Conservation (phyloP, 257 asterid genomes). For the Solanum phureja region DNA sequence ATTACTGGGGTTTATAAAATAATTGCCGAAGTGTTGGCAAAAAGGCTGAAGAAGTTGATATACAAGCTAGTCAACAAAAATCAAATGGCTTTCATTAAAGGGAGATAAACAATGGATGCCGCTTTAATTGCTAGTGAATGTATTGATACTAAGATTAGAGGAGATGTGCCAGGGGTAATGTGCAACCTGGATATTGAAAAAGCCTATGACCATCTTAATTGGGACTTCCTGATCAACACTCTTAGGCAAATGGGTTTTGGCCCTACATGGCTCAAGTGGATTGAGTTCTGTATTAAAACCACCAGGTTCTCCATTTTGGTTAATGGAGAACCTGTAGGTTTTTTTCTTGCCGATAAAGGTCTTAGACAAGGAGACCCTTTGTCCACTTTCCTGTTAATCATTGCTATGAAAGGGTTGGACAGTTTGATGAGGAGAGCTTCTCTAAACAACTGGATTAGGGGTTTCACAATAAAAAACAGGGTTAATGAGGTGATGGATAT, state of each 20-base stretch:
- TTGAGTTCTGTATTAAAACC: too few relatives aligned
- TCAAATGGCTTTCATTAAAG: too few relatives aligned
- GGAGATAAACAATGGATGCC: too few relatives aligned
- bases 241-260: too few relatives aligned
- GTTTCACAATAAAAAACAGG: not conserved
- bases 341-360: not conserved
- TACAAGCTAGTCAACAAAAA: too few relatives aligned
- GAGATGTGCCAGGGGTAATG: not conserved
- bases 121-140: not conserved
- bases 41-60: too few relatives aligned
- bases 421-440: not conserved
- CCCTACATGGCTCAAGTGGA: too few relatives aligned
- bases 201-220: not conserved
- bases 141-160: not conserved
- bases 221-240: too few relatives aligned
- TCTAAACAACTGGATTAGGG: not conserved
- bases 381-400: not conserved
- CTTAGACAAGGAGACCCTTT: not conserved
- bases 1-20: not conserved
- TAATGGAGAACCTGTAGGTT: too few relatives aligned
- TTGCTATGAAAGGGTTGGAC: not conserved
- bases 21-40: too few relatives aligned
- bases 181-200: not conserved
- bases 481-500: not conserved
- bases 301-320: too few relatives aligned